These are phyloP conservation scores for Sugiyamaella boreocaroliniensis DNA, from an alignment of 805 yeast species.

Conservation along the genomic window DNA sequence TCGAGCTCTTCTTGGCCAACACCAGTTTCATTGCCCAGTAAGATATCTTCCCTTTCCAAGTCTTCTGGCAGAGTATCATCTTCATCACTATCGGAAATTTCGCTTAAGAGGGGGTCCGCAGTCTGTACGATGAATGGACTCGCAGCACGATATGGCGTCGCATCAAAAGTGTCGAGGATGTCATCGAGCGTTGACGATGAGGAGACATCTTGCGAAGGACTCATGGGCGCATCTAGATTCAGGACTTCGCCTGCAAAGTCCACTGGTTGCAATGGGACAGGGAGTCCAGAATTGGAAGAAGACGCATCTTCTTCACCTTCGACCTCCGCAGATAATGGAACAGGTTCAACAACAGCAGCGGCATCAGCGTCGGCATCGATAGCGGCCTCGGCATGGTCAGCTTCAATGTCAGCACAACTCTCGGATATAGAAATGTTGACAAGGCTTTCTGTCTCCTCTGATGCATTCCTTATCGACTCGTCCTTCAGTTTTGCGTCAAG, in stretches of 20 bases:
- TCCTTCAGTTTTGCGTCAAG: too few species aligned
- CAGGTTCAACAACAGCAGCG: too few species aligned
- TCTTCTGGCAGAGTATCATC: background rate
- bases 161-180: slow-evolving; percentile 22
- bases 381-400: too few species aligned
- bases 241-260: background rate
- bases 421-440: too few species aligned
- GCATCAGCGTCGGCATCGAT: too few species aligned
- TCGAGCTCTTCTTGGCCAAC: background rate
- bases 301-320: too few species aligned
- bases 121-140: background rate
- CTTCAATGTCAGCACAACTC: too few species aligned
- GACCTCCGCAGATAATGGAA: too few species aligned
- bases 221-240: background rate
- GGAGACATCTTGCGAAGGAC: slow-evolving; percentile 15
- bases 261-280: background rate
- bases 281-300: background rate
- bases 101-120: background rate
- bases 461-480: too few species aligned
- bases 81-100: background rate
- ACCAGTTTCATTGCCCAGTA: background rate
- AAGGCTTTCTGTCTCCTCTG: too few species aligned
- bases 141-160: background rate
- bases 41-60: background rate
- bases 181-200: slow-evolving; percentile 24